Conservation (phyloP, 805 yeast species). For the Candida berthetii region DNA sequence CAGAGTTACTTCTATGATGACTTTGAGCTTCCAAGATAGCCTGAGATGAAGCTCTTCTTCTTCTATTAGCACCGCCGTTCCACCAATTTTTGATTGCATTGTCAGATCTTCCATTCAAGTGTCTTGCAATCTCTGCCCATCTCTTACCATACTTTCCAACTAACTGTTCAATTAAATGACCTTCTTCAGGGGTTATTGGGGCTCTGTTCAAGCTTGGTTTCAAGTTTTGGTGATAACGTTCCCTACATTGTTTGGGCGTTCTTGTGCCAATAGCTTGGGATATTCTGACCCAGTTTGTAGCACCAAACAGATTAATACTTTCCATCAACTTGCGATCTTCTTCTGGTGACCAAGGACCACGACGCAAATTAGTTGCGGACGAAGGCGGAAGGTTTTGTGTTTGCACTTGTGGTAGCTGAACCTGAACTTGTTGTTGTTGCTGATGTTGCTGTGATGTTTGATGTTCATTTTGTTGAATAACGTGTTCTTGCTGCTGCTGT, state of each 20-base stretch:
- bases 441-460: slow-evolving; percentile 6
- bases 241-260: slow-evolving; percentile 89
- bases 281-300: slow-evolving; percentile 85
- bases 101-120: slow-evolving; percentile 81
- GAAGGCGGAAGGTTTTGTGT: neutral
- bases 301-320: slow-evolving; percentile 64
- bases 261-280: slow-evolving; percentile 68
- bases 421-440: slow-evolving; percentile 5
- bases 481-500: slow-evolving; percentile 7
- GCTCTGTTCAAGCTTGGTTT: slow-evolving; percentile 78
- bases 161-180: slow-evolving; percentile 69
- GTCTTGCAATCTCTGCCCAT: slow-evolving; percentile 93
- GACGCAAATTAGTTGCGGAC: slow-evolving; percentile 23
- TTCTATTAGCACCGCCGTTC: slow-evolving; percentile 88
- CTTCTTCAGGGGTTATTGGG: slow-evolving; percentile 84
- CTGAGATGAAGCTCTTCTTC: slow-evolving; percentile 48
- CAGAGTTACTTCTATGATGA: slow-evolving; percentile 1
- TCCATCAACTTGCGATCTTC: slow-evolving; percentile 74
- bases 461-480: neutral
- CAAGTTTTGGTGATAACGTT: slow-evolving; percentile 85
- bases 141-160: slow-evolving; percentile 78
- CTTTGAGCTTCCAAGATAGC: slow-evolving; percentile 8
- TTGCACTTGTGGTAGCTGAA: neutral
- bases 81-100: slow-evolving; percentile 94
- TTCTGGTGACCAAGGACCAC: slow-evolving; percentile 90